Evolutionary conservation across 352 stramenopile species (phyloP).

Genomic region (Globisporangium radiosum): DNA sequence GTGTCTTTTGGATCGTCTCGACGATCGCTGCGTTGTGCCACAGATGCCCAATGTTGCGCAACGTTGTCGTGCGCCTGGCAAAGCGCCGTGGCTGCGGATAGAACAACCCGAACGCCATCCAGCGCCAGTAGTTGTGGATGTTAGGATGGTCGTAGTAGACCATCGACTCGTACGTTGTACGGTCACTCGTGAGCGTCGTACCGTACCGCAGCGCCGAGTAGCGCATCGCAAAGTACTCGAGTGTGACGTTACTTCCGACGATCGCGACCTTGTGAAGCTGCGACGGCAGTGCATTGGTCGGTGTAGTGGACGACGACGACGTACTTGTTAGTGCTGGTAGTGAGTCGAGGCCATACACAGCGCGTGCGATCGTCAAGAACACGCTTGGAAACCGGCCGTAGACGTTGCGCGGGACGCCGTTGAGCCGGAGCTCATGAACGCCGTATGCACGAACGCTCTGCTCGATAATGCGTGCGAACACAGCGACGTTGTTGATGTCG

Average conservation of each 20-base stretch:
- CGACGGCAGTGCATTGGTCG: neutral
- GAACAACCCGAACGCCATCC: constrained; percentile 14
- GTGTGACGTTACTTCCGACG: neutral
- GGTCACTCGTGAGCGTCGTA: neutral
- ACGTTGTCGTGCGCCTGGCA: neutral
- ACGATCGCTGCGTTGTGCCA: neutral
- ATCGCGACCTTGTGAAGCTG: neutral
- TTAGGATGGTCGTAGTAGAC: neutral
- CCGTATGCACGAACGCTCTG: neutral
- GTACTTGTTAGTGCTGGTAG: neutral
- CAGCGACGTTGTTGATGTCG: constrained; percentile 2
- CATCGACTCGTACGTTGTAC: neutral
- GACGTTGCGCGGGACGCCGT: neutral
- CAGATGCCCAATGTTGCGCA: constrained; percentile 1
- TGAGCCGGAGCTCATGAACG: constrained; percentile 3
- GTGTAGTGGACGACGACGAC: neutral
- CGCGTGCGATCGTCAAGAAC: neutral
- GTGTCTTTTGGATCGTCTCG: neutral
- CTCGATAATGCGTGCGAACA: constrained; percentile 8
- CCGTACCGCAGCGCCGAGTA: neutral
- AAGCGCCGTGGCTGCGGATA: constrained; percentile 15
- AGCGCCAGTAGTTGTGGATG: constrained; percentile 8
- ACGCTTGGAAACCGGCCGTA: neutral
- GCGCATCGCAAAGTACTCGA: neutral
- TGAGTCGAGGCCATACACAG: neutral